Evolutionary conservation across 352 stramenopile species (phyloP), one percentile per base, ranked within the genome.

Genomic region (Pythium sukuiense): DNA sequence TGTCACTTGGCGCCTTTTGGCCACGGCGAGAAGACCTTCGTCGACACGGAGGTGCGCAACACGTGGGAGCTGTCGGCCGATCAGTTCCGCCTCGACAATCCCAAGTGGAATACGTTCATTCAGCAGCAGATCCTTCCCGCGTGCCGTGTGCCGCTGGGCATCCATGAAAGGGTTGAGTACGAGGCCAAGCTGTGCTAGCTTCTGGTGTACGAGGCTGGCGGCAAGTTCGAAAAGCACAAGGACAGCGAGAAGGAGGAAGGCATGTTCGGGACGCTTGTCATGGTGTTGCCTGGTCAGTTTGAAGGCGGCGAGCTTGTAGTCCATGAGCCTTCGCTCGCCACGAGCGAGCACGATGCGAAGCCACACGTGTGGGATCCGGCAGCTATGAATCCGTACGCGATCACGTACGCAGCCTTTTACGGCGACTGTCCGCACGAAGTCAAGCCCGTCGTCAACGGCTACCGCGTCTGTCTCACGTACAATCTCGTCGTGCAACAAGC

Each of bases 221-320:
- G 76, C 32, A 74, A 78, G 58, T 83, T 86, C 56, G 27, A 69
- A 18, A 61, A 50, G n/a, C 73, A 83, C 61, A 67, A 76, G 46
- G 77, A 87, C 56, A 86, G 70, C 46, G 77, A 86, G 67, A 83
- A 86, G 57, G 73, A 81, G 43, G 37, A 56, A 27, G 76, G 77
- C 12, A 83, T 83, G 76, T 80, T 86, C 33, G 77, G 73, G 0
- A 83, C 77, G 12, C 58, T 86, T 5, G 61, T 85, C 48, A 59
- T 86, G 3, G 56, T 81, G 56, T 62, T 83, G 13, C 76, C 77
- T 4, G 66, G 70, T 26, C 24, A 37, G 12, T 70, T 76, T 43
- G 45, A 57, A 46, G 69, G 64, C 13, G 45, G 45, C 8, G 45
- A 83, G 37, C 61, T 73, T 1, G 32, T 55, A 1, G 61, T 73